Conservation (phyloP, 2,329 filamentous ascomycete genomes). For the Fusarium transvaalense region DNA sequence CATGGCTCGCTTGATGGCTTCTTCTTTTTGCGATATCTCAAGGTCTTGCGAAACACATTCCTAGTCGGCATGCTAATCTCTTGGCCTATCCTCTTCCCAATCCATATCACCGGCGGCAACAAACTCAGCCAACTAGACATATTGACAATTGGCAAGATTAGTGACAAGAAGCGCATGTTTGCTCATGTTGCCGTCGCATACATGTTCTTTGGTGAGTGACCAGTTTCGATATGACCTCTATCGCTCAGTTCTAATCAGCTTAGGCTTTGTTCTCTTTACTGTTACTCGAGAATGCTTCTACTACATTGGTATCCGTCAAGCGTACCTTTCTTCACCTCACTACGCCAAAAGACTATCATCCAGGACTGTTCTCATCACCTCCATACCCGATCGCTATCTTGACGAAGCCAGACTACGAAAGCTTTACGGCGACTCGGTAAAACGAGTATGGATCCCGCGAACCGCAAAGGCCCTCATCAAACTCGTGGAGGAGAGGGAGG, state of each 20-base stretch:
- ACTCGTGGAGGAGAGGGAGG: slow-evolving; percentile 83
- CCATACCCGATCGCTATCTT: slow-evolving; percentile 83
- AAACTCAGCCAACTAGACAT: slow-evolving; percentile 76
- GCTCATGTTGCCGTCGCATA: slow-evolving; percentile 86
- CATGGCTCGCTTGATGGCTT: slow-evolving; percentile 94
- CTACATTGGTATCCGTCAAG: slow-evolving; percentile 93
- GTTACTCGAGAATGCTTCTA: slow-evolving; percentile 90
- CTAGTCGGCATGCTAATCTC: slow-evolving; percentile 86
- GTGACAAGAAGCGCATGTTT: slow-evolving; percentile 73
- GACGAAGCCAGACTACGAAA: slow-evolving; percentile 80
- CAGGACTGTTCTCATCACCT: slow-evolving; percentile 88
- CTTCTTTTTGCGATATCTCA: slow-evolving; percentile 81
- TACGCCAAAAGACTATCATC: slow-evolving; percentile 90
- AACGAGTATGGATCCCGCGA: slow-evolving; percentile 85
- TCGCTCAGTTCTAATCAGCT: slow-evolving; percentile 7
- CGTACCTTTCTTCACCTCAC: slow-evolving; percentile 86
- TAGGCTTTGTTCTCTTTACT: slow-evolving; percentile 88
- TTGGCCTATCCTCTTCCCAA: slow-evolving; percentile 86
- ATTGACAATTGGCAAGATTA: slow-evolving; percentile 82
- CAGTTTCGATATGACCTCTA: rapidly evolving
- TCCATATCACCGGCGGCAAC: slow-evolving; percentile 86
- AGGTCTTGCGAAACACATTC: slow-evolving; percentile 82
- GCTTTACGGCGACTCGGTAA: slow-evolving; percentile 85
- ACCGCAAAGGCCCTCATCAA: slow-evolving; percentile 83
- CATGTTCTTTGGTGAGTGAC: slow-evolving; percentile 71